Evolutionary conservation across 768 basidiomycete species (phyloP), one percentile per base, ranked within the genome.

Genomic region (Tephrocybe sp.): DNA sequence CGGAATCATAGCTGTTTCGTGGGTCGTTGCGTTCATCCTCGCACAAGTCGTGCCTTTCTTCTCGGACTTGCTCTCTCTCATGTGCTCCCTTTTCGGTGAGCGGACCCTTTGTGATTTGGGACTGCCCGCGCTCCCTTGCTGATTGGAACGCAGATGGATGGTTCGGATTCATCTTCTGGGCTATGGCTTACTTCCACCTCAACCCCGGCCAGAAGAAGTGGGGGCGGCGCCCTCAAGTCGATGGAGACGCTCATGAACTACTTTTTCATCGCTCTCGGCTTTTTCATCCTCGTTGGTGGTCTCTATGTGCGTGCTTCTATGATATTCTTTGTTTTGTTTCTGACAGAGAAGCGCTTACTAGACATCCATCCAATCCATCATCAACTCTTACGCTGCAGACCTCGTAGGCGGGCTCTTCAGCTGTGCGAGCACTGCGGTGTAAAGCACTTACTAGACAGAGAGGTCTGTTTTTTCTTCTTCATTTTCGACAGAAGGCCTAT

Each of bases 111-210:
- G 15, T 30, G 41, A 24, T 39, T 33, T 30, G 34, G 7, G 36
- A 5, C 32, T 17, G 4, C 34, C 34, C 25, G 12, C 38, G 18
- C 10, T 36, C n/a, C 34, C 9, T 36, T n/a, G 9, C n/a, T 28
- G 48, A n/a, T 28, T 18, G 18, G 9, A 10, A 25, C 18, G 21
- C 40, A 23, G 65, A 65, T 48, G 61, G 67, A 7, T 71, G 67
- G 67, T 72, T 68, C 51, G 69, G 74, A 47, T 75, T 72, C 57
- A 73, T 74, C 24, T 74, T 73, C 64, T 75, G 74, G 73, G 73
- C 68, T 7, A 71, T 74, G 69, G 71, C 72, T 10, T 75, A 74
- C 57, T 54, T 75, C 2, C 60, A 66, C 10, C 58, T 75, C 21
- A 61, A 72, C 55, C 72, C 73, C 1, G 67, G 69, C 4, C 57